Evolutionary conservation across 306 rosid species (phyloP), one percentile per base, ranked within the genome.

Genomic region (Casuarina equisetifolia): DNA sequence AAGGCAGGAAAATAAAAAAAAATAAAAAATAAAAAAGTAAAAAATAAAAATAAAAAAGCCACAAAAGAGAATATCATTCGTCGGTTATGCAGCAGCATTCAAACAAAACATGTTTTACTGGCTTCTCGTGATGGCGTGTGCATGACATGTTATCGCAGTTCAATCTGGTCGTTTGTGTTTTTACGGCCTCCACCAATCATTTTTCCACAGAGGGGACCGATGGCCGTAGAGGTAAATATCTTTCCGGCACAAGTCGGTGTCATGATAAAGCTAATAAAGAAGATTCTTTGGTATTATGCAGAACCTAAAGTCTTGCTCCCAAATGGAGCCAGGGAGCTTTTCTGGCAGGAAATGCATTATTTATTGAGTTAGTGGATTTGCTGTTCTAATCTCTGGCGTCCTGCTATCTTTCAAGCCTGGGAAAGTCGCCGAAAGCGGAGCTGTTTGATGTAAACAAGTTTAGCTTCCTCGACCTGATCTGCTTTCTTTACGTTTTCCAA

Each of bases 341-440:
- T 2, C 9, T 9, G 55, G 17, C 80, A 40, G 16, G 8, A 11
- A 49, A 49, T 39, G 6, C 5, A 17, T 7, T 52, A 4, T 10
- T 44, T 35, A 42, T 5, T 44, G 36, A 15, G 61, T 15, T 35
- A 62, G 81, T 82, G 81, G 72, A 79, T 77, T 72, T 79, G 69
- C 72, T 53, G 54, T 39, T 63, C 16, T 63, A 57, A 4, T 53
- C 61, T 35, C 16, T 9, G 1, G 9, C 16, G 53, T 67, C 9
- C 25, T 32, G 19, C 9, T 25, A 45, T 25, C 16, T 76, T 35
- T 35, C 38, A 71, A 76, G 43, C 19, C 32, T 20, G 16, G 25
- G 13, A 0, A 53, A 45, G 57, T 73, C 71, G 74, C 55, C 12
- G 45, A 40, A 17, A 67, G 17, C 3, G 49, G 32, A 67, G 51